Percentiles rank a stretch among this genome's conserved stretches.
phyloP scores from a whole-genome alignment of 2,329 filamentous ascomycete genomes.

The Aureobasidium sp. region DNA sequence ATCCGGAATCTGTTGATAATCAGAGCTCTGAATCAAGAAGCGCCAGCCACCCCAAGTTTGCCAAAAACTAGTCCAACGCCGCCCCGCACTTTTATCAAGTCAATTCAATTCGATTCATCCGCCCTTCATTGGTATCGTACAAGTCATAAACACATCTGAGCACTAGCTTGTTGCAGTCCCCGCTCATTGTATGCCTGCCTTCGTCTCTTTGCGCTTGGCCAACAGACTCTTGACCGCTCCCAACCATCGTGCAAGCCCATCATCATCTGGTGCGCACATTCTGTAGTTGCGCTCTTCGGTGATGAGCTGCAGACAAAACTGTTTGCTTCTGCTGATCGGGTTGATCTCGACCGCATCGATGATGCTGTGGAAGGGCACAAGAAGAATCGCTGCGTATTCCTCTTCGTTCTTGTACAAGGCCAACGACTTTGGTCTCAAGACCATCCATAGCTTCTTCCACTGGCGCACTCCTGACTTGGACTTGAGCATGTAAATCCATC shows the following conservation, averaged over 20 bases:
- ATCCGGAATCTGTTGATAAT: neutral
- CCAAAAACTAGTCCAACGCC: neutral
- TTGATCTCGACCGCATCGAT: constrained; percentile 92
- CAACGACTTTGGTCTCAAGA: constrained; percentile 75
- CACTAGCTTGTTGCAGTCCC: constrained; percentile 1
- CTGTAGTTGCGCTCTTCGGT: constrained; percentile 68
- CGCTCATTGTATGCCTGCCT: constrained; percentile 11
- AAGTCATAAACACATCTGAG: constrained; percentile 1
- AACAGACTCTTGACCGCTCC: constrained; percentile 86
- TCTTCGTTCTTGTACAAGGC: constrained; percentile 87
- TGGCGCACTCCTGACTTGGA: constrained; percentile 77
- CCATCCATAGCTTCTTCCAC: constrained; percentile 94
- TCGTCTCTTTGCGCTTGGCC: constrained; percentile 56
- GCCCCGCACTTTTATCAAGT: neutral
- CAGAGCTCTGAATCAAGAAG: neutral
- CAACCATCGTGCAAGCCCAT: constrained; percentile 73
- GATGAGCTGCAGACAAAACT: constrained; percentile 84
- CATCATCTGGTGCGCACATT: constrained; percentile 63
- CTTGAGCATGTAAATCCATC: constrained; percentile 78
- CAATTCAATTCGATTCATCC: neutral
- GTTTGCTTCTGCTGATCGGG: constrained; percentile 75
- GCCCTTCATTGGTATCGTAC: constrained; percentile 5
- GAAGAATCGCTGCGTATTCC: constrained; percentile 80
- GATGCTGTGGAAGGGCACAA: constrained; percentile 70
- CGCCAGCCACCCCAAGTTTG: constrained; percentile 4